A percentile compares a stretch with the other conserved stretches of the same genome.
Conservation (phyloP, 768 basidiomycete genomes). For the Hypholoma fasciculare region DNA sequence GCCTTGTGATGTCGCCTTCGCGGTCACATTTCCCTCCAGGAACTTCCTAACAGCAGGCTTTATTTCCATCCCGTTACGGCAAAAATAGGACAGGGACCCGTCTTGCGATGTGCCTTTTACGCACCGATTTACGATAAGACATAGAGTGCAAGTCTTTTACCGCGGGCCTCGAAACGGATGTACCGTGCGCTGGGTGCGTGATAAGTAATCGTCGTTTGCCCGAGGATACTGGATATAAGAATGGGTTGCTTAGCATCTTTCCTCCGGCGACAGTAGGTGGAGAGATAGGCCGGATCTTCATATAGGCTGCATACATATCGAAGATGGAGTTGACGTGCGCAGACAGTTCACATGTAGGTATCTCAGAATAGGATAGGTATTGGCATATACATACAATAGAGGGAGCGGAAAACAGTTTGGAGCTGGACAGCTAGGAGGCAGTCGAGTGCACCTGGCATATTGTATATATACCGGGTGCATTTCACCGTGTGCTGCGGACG, state of each 20-base stretch:
- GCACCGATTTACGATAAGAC: background rate
- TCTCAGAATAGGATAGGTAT: background rate
- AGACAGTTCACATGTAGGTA: background rate
- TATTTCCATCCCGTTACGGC: background rate
- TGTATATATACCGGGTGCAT: background rate
- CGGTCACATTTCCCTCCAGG: too few relatives aligned
- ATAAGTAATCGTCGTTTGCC: background rate
- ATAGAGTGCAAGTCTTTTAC: background rate
- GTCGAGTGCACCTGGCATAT: background rate
- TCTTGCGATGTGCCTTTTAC: background rate
- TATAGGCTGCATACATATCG: background rate
- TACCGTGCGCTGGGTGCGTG: background rate
- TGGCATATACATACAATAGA: constrained; percentile 2
- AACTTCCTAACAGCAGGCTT: too few relatives aligned
- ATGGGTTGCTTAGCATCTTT: background rate
- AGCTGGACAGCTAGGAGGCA: background rate
- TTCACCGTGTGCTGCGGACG: background rate
- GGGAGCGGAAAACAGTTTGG: background rate
- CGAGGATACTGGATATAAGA: background rate
- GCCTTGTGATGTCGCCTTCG: too few relatives aligned
- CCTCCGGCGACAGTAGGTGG: constrained; percentile 3
- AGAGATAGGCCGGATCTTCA: constrained; percentile 9
- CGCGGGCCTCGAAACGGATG: background rate
- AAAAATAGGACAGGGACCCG: background rate
- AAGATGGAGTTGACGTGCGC: background rate